These are phyloP conservation scores for Rhododendron simsii DNA, from an alignment of 148 eudicot species.

Conservation along the genomic window DNA sequence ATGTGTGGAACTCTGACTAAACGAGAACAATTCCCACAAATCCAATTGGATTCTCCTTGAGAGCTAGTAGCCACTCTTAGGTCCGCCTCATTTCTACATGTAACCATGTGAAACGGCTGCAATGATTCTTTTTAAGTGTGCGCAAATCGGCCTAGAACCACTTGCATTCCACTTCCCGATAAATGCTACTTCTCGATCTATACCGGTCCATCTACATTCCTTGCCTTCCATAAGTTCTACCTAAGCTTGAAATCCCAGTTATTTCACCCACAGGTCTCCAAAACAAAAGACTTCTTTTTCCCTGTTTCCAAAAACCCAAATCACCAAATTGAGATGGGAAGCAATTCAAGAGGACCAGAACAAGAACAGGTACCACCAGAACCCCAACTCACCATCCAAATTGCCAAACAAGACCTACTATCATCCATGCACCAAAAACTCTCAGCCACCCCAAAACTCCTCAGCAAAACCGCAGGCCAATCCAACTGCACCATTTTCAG, in stretches of 20 bases:
- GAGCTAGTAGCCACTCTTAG: too few relatives aligned
- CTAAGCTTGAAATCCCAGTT: neutral
- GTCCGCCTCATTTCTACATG: too few relatives aligned
- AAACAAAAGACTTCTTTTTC: neutral
- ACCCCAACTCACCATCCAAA: neutral
- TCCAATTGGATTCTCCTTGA: too few relatives aligned
- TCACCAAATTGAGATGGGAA: constrained; percentile 2
- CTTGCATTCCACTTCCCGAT: too few relatives aligned
- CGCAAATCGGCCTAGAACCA: too few relatives aligned
- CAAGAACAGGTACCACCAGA: constrained; percentile 7
- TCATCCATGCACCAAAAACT: constrained; percentile 27
- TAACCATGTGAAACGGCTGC: too few relatives aligned
- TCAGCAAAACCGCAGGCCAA: constrained; percentile 55
- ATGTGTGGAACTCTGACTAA: too few relatives aligned
- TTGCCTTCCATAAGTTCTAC: neutral
- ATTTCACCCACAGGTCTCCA: neutral
- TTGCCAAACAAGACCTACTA: constrained; percentile 13
- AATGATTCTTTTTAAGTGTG: too few relatives aligned
- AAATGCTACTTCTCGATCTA: too few relatives aligned
- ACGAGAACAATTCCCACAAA: too few relatives aligned
- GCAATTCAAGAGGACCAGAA: neutral
- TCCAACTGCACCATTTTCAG: constrained; percentile 63
- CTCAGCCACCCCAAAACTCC: constrained; percentile 37
- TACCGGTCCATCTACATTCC: neutral
- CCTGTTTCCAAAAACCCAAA: neutral